A percentile compares a stretch with the other conserved stretches of the same genome.
These are phyloP conservation scores for Allium sativum DNA, from an alignment of 106 monocot species.

Conservation along the genomic window DNA sequence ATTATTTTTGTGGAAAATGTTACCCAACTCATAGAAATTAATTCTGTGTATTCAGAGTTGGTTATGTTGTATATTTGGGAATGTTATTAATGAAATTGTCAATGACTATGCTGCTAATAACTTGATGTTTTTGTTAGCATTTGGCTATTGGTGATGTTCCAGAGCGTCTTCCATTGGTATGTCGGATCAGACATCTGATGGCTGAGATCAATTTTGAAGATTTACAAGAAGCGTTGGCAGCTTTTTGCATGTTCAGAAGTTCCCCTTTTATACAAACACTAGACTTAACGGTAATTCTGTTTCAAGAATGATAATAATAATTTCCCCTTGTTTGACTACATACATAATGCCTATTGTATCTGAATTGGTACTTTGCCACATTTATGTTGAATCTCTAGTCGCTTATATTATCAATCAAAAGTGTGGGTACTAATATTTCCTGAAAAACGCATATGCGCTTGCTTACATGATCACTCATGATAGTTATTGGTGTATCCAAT, in stretches of 20 bases:
- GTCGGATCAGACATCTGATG: background rate
- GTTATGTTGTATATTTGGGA: no score
- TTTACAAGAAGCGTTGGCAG: background rate
- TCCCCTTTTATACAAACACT: slow-evolving; percentile 2
- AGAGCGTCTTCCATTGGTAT: slow-evolving; percentile 1
- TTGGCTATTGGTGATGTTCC: slow-evolving; percentile 6
- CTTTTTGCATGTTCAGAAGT: slow-evolving; percentile 13
- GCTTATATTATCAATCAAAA: no score
- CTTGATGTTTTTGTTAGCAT: background rate
- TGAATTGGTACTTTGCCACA: no score
- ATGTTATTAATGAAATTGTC: no score
- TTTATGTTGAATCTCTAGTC: no score
- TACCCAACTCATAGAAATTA: background rate
- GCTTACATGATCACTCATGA: no score
- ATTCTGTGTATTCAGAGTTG: background rate
- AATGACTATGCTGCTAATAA: background rate
- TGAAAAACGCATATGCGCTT: no score
- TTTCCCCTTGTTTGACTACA: no score
- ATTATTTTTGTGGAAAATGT: background rate
- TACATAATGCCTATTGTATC: no score
- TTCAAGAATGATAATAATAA: no score
- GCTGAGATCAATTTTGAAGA: background rate
- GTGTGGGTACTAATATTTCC: no score
- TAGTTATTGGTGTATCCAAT: no score
- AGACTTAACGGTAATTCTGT: background rate